Base-by-base conservation (phyloP, 1,139 yeast species). In the Yamadazyma kanchanaburiensis region DNA sequence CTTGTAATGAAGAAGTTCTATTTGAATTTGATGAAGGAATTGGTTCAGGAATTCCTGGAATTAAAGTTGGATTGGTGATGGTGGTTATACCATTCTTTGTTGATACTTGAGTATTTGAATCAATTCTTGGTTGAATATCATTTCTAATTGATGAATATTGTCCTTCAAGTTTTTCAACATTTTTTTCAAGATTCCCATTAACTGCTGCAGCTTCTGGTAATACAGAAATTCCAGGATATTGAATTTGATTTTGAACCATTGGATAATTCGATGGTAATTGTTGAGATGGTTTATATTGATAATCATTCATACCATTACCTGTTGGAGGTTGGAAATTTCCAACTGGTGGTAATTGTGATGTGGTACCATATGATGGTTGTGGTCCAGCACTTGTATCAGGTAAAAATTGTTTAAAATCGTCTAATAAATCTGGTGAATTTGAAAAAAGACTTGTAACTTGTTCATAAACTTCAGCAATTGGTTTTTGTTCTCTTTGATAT, bases 401-500 rank as follows among this genome's bases (percentile, higher is more conserved):
- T 55, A 91, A 70, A 51, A 91, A 91, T 55, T 88, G 94, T 55
- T 89, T 88, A 60, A 91, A 91, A 53, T 94, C 98, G 45, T 87
- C 95, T 43, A 91, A 64, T 42, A 91, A 70, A 55, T 91, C 98
- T 2, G 97, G 98, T 5, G 96, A 95, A 47, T 86, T 86, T 35
- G 87, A 81, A 63, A 91, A 91, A 33, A 91, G 67, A 15, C 79
- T 72, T 2, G 96, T 86, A 2, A 91, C 96, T 53, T 91, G 96
- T 35, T 87, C 82, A 50, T 91, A 91, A 7, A 91, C 97, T 51
- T 91, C 97, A 31, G 87, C 81, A 36, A 91, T 91, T 26, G 96
- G 95, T 48, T 88, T 83, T 51, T 88, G 95, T 49, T 91, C 98
- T 38, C 95, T 77, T 64, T 91, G 97, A 55, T 91, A 91, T 22